Base-by-base conservation (phyloP, 2,329 filamentous ascomycete species). In the Colletotrichum australisinense region DNA sequence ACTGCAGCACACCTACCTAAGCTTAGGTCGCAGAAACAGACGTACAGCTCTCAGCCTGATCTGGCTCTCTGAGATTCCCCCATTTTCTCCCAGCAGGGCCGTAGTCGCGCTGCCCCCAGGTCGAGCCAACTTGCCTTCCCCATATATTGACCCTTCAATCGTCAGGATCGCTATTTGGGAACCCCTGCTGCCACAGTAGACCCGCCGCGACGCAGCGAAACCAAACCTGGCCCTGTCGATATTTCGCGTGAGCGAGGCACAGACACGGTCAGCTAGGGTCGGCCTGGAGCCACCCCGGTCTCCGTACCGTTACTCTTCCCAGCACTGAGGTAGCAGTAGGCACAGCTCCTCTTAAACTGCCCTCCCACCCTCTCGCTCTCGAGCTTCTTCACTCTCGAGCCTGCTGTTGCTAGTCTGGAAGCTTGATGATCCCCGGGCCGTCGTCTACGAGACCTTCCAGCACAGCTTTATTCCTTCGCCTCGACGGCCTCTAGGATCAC, bases 321-420 rank as follows among this genome's bases (percentile, higher is more conserved):
- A 73, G 67, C 56, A 56, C 62, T 62, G 67, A 66, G 67, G 71
- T 66, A 70, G 56, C 62, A 73, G 55, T 66, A 71, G 70, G 68
- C 75, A 68, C 73, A 77, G 75, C 75, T 77, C 78, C 81, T 80
- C 79, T 80, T 79, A 80, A 78, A 78, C 78, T 76, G 76, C 77
- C 77, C 53, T 74, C 77, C 79, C 80, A 78, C 80, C 79, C 75
- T 74, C 75, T 72, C 59, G 68, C 57, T 67, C 63, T 70, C 69
- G 58, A 72, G 63, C 73, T 77, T 60, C 56, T 72, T 74, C 63
- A 65, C 69, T 62, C 72, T 60, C 57, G 63, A 73, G 67, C 66
- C 68, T 74, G 75, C 75, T 75, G 75, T 74, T 76, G 74, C 70
- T 75, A 53, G 74, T 68, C 66, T 70, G 75, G 75, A 76, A 78